phyloP scores from a whole-genome alignment of 768 basidiomycete species.

The Lentinula lateritia region DNA sequence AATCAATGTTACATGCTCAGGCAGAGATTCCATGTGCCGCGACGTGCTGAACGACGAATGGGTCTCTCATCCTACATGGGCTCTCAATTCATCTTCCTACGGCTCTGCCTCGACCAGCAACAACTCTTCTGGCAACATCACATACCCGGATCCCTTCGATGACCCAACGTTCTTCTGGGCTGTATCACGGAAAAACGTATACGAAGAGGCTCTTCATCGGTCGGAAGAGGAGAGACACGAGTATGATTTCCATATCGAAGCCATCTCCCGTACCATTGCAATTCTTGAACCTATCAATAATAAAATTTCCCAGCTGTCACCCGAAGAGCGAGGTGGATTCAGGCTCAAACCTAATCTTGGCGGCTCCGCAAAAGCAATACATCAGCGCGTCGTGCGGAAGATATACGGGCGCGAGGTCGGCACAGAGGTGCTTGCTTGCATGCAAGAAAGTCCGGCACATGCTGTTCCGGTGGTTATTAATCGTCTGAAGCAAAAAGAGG shows the following conservation, averaged over 20 bases:
- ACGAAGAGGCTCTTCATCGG: conserved; percentile 94
- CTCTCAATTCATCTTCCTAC: conserved; percentile 18
- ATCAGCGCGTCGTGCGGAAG: conserved; percentile 93
- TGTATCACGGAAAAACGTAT: conserved; percentile 90
- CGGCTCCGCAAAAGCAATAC: conserved; percentile 83
- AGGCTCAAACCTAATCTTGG: conserved; percentile 87
- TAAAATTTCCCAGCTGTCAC: conserved; percentile 74
- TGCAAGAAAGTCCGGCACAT: conserved; percentile 88
- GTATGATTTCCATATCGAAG: conserved; percentile 98
- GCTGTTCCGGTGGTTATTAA: conserved; percentile 88
- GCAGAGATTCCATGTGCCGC: conserved; percentile 95
- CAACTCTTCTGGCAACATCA: neutral
- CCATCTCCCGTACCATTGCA: conserved; percentile 84
- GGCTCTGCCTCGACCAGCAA: neutral
- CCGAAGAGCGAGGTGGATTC: conserved; percentile 75
- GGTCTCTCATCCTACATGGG: conserved; percentile 96
- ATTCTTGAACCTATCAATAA: conserved; percentile 88
- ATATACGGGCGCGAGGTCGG: conserved; percentile 89
- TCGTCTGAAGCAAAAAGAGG: conserved; percentile 92
- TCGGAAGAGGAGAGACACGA: conserved; percentile 98
- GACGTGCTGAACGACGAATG: conserved; percentile 97
- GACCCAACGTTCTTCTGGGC: conserved; percentile 85
- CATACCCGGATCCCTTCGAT: conserved; percentile 27
- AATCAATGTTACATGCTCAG: conserved; percentile 82
- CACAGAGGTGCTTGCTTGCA: conserved; percentile 72